Base-by-base conservation (phyloP, 1,284 basidiomycete genomes). In the Cutaneotrichosporon sp. region DNA sequence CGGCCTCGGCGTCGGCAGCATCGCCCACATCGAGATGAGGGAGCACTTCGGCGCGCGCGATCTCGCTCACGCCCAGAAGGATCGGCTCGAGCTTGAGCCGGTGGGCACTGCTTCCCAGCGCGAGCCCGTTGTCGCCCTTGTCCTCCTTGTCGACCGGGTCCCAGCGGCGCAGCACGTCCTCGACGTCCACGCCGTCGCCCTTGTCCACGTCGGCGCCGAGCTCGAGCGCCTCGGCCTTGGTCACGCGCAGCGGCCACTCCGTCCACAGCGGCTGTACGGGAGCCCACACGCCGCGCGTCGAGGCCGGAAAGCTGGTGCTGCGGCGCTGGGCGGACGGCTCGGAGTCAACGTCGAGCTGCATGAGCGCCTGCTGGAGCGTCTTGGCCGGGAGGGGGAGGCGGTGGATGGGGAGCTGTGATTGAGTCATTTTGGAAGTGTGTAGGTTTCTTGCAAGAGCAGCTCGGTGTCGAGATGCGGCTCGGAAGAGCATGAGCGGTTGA, bases 11-110 rank as follows among this genome's bases (percentile, higher is more conserved):
- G 0, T 82, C 81, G 67, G 90, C 86, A 0, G 89, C 86, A 72
- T 97, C 90, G 10, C 93, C 95, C 2, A 94, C 86, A 60, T 95
- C 89, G 36, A 99, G 83, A 62, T 89, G 86, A 0, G 95, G 95
- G 14, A 98, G 75, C 70, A 88, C 90, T 63, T 93, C 92, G 18
- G 83, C 77, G 49, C 91, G 73, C 8, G 87, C 87, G 3, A 84
- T 83, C 56, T 86, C 83, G 0, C 91, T 88, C 14, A 85, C 61
- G 8, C 79, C 82, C 18, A 98, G 83, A 13, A 97, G 84, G 47
- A 84, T 82, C 9, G 87, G 82, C 8, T 82, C 81, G 46, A 72
- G 56, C 58, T 61, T 57, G 20, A 88, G 83, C 55, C 89, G 81
- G 62, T 84, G 81, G 63, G 82, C 54, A 5, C 70, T 72, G 5